Percentiles rank a stretch among this genome's conserved stretches.
These are phyloP conservation scores for Blastomyces percursus DNA, from an alignment of 2,329 filamentous ascomycete species.

Conservation along the genomic window DNA sequence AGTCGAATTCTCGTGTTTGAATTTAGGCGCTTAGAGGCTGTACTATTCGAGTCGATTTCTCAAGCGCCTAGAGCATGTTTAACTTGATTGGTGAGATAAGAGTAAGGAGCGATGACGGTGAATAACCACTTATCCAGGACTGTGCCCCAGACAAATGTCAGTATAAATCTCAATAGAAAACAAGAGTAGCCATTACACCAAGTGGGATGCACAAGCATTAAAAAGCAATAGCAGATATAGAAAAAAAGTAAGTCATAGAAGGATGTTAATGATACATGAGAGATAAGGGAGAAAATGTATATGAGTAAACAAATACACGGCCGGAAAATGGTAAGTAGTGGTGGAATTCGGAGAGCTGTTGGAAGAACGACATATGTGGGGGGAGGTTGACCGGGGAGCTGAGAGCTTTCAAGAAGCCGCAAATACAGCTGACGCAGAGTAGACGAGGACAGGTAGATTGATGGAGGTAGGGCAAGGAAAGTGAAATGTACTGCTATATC, in stretches of 20 bases:
- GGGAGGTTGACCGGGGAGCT: background rate
- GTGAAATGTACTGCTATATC: background rate
- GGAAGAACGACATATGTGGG: background rate
- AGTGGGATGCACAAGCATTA: too few species aligned
- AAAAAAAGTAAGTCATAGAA: background rate
- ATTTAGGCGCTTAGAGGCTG: background rate
- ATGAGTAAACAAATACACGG: background rate
- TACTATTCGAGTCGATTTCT: background rate
- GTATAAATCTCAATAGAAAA: background rate
- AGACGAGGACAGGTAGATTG: background rate
- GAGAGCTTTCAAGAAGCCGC: background rate
- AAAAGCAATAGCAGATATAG: background rate
- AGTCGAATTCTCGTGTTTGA: background rate
- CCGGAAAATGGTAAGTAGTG: background rate
- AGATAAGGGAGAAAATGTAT: background rate
- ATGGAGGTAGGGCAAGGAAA: background rate
- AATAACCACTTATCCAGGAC: background rate
- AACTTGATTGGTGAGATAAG: background rate
- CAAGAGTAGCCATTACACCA: background rate
- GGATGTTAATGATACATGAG: background rate
- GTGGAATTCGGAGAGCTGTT: background rate
- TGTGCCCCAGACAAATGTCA: background rate
- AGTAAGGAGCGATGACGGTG: background rate
- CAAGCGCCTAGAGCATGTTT: background rate
- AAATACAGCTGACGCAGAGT: background rate